Evolutionary conservation across 2,329 filamentous ascomycete species (phyloP).

Genomic region (Beauveria sp.): DNA sequence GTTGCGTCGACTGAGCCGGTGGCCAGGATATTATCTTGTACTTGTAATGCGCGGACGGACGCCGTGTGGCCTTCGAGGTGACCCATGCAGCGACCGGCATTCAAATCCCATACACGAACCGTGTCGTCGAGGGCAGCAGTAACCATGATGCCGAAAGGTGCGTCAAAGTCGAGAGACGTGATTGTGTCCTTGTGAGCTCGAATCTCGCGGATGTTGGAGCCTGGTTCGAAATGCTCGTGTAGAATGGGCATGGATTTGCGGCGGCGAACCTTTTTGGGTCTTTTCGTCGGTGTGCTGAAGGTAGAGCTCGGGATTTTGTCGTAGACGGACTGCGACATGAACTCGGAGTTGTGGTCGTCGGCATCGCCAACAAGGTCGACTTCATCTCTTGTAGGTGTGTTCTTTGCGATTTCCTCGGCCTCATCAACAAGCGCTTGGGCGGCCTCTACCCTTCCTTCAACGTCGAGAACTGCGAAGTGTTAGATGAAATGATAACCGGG

Average conservation of each 20-base stretch:
- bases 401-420: conserved; percentile 46
- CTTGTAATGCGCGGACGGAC: conserved; percentile 84
- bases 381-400: conserved; percentile 45
- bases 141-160: conserved; percentile 93
- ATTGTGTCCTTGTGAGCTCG: conserved; percentile 83
- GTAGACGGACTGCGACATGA: conserved; percentile 98
- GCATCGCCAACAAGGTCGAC: conserved; percentile 45
- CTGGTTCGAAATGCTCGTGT: conserved; percentile 90
- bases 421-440: conserved; percentile 53
- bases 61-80: conserved; percentile 89
- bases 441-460: conserved; percentile 55
- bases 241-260: conserved; percentile 88
- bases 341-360: conserved; percentile 46
- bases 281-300: conserved; percentile 39
- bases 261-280: conserved; percentile 48
- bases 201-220: conserved; percentile 80
- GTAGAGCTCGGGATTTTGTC: conserved; percentile 68
- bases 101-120: conserved; percentile 93
- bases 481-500: conserved; percentile 18
- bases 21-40: conserved; percentile 91
- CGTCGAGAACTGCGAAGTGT: conserved; percentile 48
- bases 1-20: conserved; percentile 94
- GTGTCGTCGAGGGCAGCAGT: conserved; percentile 89
- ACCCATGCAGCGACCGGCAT: conserved; percentile 85
- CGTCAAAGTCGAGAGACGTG: conserved; percentile 90